These are phyloP conservation scores for Lasiosphaeris hirsuta DNA, from an alignment of 495 filamentous ascomycete genomes.

Conservation along the genomic window DNA sequence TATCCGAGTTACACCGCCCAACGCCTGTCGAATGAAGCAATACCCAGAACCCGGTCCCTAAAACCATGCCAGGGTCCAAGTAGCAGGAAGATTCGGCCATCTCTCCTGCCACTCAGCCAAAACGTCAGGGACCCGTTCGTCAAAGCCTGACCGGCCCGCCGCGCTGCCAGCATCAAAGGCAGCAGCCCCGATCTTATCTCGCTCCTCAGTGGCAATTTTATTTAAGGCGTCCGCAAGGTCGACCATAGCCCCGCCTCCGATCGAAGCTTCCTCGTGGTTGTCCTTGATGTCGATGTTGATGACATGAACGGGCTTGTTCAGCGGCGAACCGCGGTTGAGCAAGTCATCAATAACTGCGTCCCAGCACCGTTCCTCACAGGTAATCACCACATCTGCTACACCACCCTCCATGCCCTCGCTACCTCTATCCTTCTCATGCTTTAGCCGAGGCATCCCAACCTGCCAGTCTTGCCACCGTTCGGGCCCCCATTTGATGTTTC, in stretches of 20 bases:
- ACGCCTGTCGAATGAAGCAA: background rate
- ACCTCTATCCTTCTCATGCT: conserved; percentile 60
- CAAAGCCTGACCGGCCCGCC: conserved; percentile 70
- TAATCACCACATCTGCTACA: conserved; percentile 91
- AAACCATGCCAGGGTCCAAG: conserved; percentile 97
- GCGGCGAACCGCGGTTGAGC: conserved; percentile 70
- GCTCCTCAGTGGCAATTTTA: conserved; percentile 72
- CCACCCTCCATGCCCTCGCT: conserved; percentile 81
- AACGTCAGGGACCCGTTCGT: conserved; percentile 90
- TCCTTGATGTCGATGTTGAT: conserved; percentile 98
- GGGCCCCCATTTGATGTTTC: conserved; percentile 86
- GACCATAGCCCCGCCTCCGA: conserved; percentile 88
- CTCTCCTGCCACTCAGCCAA: conserved; percentile 94
- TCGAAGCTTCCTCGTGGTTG: conserved; percentile 92
- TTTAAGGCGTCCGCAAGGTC: conserved; percentile 88
- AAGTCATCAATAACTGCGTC: conserved; percentile 97
- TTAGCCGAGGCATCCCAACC: conserved; percentile 75
- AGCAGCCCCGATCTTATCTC: conserved; percentile 55
- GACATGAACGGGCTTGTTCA: conserved; percentile 92
- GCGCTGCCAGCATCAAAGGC: conserved; percentile 69
- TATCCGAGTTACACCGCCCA: background rate
- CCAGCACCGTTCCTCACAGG: conserved; percentile 98
- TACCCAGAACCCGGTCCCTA: conserved; percentile 37
- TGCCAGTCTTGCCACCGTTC: conserved; percentile 99
- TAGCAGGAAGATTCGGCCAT: conserved; percentile 83